Percentiles rank a stretch among this genome's conserved stretches.
phyloP scores from a whole-genome alignment of 2,329 filamentous ascomycete species.

The Epichloe festucae region DNA sequence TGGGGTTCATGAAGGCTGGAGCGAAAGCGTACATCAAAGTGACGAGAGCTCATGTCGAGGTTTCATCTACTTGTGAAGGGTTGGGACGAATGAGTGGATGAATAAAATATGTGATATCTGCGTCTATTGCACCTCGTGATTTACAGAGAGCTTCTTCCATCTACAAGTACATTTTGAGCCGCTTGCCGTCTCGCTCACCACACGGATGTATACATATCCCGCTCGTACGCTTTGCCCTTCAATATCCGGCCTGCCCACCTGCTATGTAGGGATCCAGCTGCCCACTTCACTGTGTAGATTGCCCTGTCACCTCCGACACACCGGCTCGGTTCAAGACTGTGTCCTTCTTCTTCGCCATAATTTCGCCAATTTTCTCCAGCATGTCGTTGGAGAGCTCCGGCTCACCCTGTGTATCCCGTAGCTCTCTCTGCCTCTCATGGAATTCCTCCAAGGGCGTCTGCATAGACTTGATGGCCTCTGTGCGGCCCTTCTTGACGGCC shows the following conservation, averaged over 20 bases:
- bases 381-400: conserved; percentile 44
- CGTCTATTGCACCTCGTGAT: neutral
- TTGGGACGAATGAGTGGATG: no score
- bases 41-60: no score
- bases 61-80: no score
- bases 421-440: conserved; percentile 39
- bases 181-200: neutral
- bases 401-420: conserved; percentile 39
- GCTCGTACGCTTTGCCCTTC: neutral
- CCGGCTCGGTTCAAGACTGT: conserved; percentile 25
- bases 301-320: conserved; percentile 18
- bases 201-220: neutral
- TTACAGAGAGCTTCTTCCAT: neutral
- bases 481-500: conserved; percentile 24
- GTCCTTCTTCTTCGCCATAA: conserved; percentile 44
- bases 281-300: neutral
- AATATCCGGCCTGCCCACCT: neutral
- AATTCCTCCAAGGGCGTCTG: conserved; percentile 46
- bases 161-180: neutral
- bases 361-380: conserved; percentile 47
- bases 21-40: no score
- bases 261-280: no score
- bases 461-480: conserved; percentile 25
- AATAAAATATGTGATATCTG: neutral
- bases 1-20: no score